Evolutionary conservation across 768 basidiomycete genomes (phyloP).

Genomic region (Ramaria sp.): DNA sequence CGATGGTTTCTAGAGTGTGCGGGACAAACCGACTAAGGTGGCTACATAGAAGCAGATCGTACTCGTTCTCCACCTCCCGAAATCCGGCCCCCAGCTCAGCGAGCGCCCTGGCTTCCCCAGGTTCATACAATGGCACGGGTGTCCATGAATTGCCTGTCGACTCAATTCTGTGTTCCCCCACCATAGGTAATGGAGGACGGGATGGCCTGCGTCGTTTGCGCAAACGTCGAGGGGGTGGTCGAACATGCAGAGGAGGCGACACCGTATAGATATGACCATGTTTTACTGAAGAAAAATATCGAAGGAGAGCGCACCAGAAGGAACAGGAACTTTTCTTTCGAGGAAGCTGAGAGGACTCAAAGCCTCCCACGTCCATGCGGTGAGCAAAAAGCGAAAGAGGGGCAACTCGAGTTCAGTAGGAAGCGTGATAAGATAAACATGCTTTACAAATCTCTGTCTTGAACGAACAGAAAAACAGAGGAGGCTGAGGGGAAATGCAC

Average conservation of each 20-base stretch:
- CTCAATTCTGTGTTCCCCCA: neutral
- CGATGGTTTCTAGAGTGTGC: slow-evolving; percentile 2
- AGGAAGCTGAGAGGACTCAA: neutral
- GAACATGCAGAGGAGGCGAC: neutral
- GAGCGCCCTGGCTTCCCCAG: neutral
- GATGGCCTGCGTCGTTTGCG: neutral
- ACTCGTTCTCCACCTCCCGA: neutral
- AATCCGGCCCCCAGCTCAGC: neutral
- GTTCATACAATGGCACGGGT: neutral
- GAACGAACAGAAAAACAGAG: too few relatives aligned
- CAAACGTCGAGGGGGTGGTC: neutral
- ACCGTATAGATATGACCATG: neutral
- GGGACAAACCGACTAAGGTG: neutral
- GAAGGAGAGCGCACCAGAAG: neutral
- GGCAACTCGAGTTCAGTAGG: too few relatives aligned
- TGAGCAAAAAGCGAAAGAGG: neutral
- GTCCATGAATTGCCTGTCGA: neutral
- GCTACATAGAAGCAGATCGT: neutral
- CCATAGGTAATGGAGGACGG: neutral
- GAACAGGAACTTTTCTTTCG: neutral
- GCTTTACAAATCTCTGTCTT: too few relatives aligned
- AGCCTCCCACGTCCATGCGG: neutral
- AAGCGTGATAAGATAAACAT: too few relatives aligned
- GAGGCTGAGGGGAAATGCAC: too few relatives aligned
- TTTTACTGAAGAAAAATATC: neutral